These are phyloP conservation scores for Cryptococcus sp. DNA, from an alignment of 1,284 basidiomycete species.

Conservation along the genomic window DNA sequence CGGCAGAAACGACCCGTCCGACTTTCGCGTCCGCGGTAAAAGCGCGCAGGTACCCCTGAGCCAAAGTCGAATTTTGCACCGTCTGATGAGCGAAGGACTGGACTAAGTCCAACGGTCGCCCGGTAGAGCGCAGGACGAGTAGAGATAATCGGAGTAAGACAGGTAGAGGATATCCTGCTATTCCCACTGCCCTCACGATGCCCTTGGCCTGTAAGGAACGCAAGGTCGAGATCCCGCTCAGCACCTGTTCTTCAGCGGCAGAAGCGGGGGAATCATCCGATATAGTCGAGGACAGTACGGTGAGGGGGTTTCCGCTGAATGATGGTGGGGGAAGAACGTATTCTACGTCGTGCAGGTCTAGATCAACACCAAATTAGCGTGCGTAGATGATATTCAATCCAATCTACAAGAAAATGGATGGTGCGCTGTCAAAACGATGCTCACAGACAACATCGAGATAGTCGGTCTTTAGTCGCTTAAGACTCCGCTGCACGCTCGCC, in stretches of 20 bases:
- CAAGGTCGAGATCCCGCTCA: slow-evolving; percentile 73
- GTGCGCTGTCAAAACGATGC: slow-evolving; percentile 16
- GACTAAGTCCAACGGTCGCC: slow-evolving; percentile 67
- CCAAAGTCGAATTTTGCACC: slow-evolving; percentile 73
- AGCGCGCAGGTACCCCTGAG: slow-evolving; percentile 61
- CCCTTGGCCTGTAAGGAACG: slow-evolving; percentile 76
- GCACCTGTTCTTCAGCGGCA: slow-evolving; percentile 74
- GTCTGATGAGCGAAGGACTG: slow-evolving; percentile 85
- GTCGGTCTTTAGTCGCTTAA: slow-evolving; percentile 71
- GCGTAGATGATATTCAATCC: background rate
- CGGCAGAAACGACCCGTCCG: slow-evolving; percentile 74
- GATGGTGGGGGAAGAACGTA: slow-evolving; percentile 64
- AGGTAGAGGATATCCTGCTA: slow-evolving; percentile 85
- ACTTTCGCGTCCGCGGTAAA: slow-evolving; percentile 66
- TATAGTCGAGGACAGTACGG: slow-evolving; percentile 15
- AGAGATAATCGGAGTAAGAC: slow-evolving; percentile 80
- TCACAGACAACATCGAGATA: slow-evolving; percentile 79
- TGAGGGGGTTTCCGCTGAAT: slow-evolving; percentile 51
- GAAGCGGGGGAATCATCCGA: slow-evolving; percentile 53
- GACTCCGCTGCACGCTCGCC: slow-evolving; percentile 68
- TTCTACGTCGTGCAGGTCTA: slow-evolving; percentile 86
- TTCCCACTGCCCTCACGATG: slow-evolving; percentile 75
- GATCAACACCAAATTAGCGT: background rate
- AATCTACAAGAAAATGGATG: background rate
- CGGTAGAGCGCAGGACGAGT: slow-evolving; percentile 66